Evolutionary conservation across 2,329 filamentous ascomycete species (phyloP).

Genomic region (Scedosporium apiospermum): DNA sequence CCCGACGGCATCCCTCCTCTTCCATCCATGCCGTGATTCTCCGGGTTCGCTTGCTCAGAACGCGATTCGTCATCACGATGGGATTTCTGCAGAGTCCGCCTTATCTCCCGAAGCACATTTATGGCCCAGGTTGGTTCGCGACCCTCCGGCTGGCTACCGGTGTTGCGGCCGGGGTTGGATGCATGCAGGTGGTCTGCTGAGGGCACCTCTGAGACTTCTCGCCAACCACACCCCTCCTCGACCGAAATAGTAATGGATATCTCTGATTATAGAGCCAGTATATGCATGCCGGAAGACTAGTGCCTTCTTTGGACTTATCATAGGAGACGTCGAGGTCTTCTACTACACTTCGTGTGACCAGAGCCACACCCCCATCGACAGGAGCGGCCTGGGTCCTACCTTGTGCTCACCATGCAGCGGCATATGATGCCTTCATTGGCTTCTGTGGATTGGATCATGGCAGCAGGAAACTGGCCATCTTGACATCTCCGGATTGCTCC

Average conservation of each 20-base stretch:
- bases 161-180: background rate
- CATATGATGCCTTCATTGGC: background rate
- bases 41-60: background rate
- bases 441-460: background rate
- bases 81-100: background rate
- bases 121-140: background rate
- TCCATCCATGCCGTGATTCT: background rate
- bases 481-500: background rate
- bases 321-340: background rate
- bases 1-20: background rate
- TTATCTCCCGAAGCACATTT: background rate
- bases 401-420: background rate
- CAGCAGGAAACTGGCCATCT: background rate
- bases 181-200: background rate
- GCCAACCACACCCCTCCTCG: background rate
- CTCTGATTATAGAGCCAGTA: background rate
- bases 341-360: background rate
- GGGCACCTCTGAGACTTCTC: background rate
- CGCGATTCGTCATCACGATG: background rate
- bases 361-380: background rate
- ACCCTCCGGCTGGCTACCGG: background rate
- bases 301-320: background rate
- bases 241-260: background rate
- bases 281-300: background rate
- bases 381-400: background rate